These are phyloP conservation scores for Xerocomus cyaneibrunnescens DNA, from an alignment of 1,284 basidiomycete genomes.

Conservation along the genomic window DNA sequence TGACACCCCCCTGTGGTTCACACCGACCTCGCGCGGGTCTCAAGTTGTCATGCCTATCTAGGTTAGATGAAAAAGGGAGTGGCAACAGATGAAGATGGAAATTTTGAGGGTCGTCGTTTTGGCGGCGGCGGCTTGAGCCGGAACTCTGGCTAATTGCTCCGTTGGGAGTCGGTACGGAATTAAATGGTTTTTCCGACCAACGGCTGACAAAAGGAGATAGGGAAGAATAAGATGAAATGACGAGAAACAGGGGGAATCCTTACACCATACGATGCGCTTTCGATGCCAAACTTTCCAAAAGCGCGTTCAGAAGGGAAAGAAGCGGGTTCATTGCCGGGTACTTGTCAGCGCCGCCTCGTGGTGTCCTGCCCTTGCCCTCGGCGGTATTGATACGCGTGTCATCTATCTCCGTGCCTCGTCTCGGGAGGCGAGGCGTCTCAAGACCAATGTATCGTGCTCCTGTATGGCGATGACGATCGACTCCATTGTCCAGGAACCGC, in stretches of 20 bases:
- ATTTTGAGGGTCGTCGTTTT: constrained; percentile 15
- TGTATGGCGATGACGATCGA: constrained; percentile 8
- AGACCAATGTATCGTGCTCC: constrained; percentile 3
- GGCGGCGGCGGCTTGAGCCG: constrained; percentile 4
- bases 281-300: constrained; percentile 33
- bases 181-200: constrained; percentile 6
- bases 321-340: constrained; percentile 1
- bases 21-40: constrained; percentile 9
- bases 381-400: constrained; percentile 7
- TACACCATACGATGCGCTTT: constrained; percentile 15
- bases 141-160: constrained; percentile 6
- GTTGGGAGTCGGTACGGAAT: constrained; percentile 10
- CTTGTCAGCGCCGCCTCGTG: constrained; percentile 21
- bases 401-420: constrained; percentile 12
- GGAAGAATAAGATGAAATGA: constrained; percentile 4
- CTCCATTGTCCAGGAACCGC: constrained; percentile 10
- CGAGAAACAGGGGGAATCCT: constrained; percentile 17
- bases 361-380: constrained; percentile 28
- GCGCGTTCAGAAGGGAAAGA: constrained; percentile 11
- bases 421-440: constrained; percentile 10
- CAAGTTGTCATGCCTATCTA: constrained; percentile 13
- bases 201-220: not conserved
- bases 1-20: constrained; percentile 14
- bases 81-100: constrained; percentile 9
- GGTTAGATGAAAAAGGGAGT: constrained; percentile 25